Percentiles rank a stretch among this genome's conserved stretches.
phyloP scores from a whole-genome alignment of 83 land plant species.

The Diphasiastrum complanatum region DNA sequence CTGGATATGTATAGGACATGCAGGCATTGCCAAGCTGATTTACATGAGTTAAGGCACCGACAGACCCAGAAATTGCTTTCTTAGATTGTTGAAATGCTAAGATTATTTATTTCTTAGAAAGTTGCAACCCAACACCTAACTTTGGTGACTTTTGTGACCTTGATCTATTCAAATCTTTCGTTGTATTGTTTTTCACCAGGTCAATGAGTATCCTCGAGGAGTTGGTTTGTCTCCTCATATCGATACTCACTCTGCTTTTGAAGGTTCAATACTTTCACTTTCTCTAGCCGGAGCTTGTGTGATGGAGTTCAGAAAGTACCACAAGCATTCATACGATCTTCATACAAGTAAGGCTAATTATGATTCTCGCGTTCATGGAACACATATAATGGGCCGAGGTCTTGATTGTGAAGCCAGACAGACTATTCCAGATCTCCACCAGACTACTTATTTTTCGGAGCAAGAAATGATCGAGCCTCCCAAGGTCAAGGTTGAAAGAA shows the following conservation, averaged over 20 bases:
- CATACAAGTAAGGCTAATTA: too few species aligned
- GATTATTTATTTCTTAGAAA: too few species aligned
- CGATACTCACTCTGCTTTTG: conserved; percentile 98
- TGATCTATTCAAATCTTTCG: neutral
- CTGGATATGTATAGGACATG: too few species aligned
- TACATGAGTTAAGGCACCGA: too few species aligned
- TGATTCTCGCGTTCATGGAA: too few species aligned
- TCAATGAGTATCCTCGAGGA: conserved; percentile 95
- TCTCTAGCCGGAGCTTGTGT: conserved; percentile 90
- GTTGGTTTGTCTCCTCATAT: conserved; percentile 98
- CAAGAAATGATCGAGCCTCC: conserved; percentile 19
- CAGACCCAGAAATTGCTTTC: too few species aligned
- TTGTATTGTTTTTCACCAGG: conserved; percentile 36
- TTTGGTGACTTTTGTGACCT: neutral
- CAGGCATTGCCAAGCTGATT: too few species aligned
- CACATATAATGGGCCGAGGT: neutral
- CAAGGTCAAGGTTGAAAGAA: conserved; percentile 33
- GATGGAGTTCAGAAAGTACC: conserved; percentile 91
- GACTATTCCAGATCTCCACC: conserved; percentile 18
- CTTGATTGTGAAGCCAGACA: neutral
- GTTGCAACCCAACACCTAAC: too few species aligned
- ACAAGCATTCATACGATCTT: neutral
- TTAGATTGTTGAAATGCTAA: too few species aligned
- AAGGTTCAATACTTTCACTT: conserved; percentile 76
- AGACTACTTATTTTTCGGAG: neutral